A percentile compares a stretch with the other conserved stretches of the same genome.
Evolutionary conservation across 805 yeast genomes (phyloP).

Genomic region (Starmerella riodocensis): DNA sequence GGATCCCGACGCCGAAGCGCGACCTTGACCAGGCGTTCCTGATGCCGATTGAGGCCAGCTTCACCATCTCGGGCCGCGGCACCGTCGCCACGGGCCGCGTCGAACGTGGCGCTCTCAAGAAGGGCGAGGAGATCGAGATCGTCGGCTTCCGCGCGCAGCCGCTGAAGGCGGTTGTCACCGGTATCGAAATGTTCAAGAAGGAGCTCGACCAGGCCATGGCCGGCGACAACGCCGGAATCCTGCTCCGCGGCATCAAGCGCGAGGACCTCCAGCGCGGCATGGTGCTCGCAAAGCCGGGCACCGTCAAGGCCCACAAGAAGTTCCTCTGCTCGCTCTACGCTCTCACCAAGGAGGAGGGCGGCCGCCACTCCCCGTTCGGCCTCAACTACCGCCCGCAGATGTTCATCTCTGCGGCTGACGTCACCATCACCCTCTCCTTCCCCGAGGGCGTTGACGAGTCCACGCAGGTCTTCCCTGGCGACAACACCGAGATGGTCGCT

Average conservation of each 20-base stretch:
- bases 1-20: slow-evolving; percentile 93
- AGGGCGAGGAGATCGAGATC: slow-evolving; percentile 97
- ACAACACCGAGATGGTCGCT: slow-evolving; percentile 92
- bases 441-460: slow-evolving; percentile 77
- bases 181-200: slow-evolving; percentile 99
- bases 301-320: slow-evolving; percentile 85
- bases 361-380: slow-evolving; percentile 95
- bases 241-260: slow-evolving; percentile 96
- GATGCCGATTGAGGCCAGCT: slow-evolving; percentile 94
- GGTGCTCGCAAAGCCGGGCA: slow-evolving; percentile 87
- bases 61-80: slow-evolving; percentile 99
- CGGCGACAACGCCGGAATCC: slow-evolving; percentile 97
- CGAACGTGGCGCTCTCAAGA: slow-evolving; percentile 93
- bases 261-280: slow-evolving; percentile 95
- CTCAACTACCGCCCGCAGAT: slow-evolving; percentile 97
- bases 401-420: slow-evolving; percentile 92
- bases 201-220: slow-evolving; percentile 96
- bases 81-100: slow-evolving; percentile 98
- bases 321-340: slow-evolving; percentile 87
- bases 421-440: slow-evolving; percentile 79
- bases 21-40: slow-evolving; percentile 92
- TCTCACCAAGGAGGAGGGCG: slow-evolving; percentile 95
- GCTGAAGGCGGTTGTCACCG: slow-evolving; percentile 87
- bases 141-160: slow-evolving; percentile 84
- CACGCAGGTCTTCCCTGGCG: slow-evolving; percentile 93